These are phyloP conservation scores for Wickerhamiella vanderwaltii DNA, from an alignment of 805 yeast species.

Conservation along the genomic window DNA sequence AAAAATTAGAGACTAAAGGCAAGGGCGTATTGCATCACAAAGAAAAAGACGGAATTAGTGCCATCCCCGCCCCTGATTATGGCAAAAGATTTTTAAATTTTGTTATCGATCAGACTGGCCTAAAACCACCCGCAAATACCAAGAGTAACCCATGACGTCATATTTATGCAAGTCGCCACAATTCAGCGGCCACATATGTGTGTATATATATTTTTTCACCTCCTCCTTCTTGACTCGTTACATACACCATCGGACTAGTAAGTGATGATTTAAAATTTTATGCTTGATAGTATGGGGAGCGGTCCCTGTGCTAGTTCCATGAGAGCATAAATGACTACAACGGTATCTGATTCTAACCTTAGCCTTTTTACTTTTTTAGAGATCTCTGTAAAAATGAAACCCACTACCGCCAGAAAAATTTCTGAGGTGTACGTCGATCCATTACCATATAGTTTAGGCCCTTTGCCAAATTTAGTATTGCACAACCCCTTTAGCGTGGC, in stretches of 20 bases:
- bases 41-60: constrained; percentile 59
- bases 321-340: constrained; percentile 55
- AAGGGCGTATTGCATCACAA: constrained; percentile 48
- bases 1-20: constrained; percentile 76
- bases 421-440: constrained; percentile 35
- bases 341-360: constrained; percentile 68
- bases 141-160: background rate
- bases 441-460: constrained; percentile 42
- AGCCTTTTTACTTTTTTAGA: background rate
- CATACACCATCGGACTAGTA: constrained; percentile 20
- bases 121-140: background rate
- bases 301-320: constrained; percentile 20
- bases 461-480: constrained; percentile 42
- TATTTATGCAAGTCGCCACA: too few species aligned
- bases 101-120: constrained; percentile 30
- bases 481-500: constrained; percentile 62
- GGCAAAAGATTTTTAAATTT: constrained; percentile 76
- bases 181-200: too few species aligned
- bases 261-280: constrained; percentile 19
- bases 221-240: too few species aligned
- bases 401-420: constrained; percentile 16
- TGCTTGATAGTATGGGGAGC: constrained; percentile 22
- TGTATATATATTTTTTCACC: too few species aligned
- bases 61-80: constrained; percentile 82
- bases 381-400: background rate